Base-by-base conservation (phyloP, 306 rosid genomes). In the Prunus fruticosa region DNA sequence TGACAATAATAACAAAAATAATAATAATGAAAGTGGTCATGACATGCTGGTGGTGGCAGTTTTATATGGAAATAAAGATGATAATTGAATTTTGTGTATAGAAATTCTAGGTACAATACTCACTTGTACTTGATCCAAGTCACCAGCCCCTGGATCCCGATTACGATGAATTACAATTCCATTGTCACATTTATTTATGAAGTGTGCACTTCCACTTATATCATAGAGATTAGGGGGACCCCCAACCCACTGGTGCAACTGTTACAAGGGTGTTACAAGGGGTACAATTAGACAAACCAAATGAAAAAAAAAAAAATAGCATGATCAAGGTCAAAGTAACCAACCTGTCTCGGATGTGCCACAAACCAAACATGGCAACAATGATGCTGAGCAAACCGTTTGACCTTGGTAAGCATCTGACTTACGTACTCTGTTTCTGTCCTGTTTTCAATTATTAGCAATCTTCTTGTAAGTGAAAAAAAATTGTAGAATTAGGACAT, bases 301-400 rank as follows among this genome's bases (percentile, higher is more conserved):
- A 19, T 54, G 41, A 56, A 28, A 52, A 50, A 45, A 52, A 52
- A 79, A 23, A 18, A 61, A 25, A 25, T 25, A 25, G 20, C 43
- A 76, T 73, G 2, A 71, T 69, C 30, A 28, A 62, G 3, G 43
- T 50, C 70, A 69, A 9, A 73, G 67, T 4, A 65, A 71, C 86
- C 51, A 78, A 95, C 98, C 98, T 95, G 98, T 72, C 88, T 82
- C 52, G 96, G 98, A 84, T 95, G 98, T 69, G 97, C 98, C 34
- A 95, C 98, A 80, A 95, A 95, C 98, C 97, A 95, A 82, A 95
- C 98, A 87, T 90, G 98, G 84, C 98, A 90, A 64, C 93, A 86
- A 56, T 90, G 96, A 89, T 90, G 91, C 61, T 92, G 98, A 64
- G 98, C 97, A 80, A 95, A 95, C 83, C 98, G 86, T 80, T 92